Base-by-base conservation (phyloP, 2,329 filamentous ascomycete species). In the Rugonectria rugulosa region DNA sequence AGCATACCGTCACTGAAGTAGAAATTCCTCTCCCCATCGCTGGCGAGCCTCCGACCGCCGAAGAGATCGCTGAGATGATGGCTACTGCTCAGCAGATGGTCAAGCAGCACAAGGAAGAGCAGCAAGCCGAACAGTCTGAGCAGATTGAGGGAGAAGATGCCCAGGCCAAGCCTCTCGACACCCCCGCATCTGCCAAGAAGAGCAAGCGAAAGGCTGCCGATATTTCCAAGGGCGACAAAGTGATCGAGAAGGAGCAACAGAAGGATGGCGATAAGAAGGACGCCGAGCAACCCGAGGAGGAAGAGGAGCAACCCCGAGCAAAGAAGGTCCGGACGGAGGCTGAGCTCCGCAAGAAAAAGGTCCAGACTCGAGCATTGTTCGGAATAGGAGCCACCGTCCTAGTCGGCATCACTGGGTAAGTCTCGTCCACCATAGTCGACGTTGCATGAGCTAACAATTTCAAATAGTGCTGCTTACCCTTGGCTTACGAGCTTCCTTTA, bases 351-450 rank as follows among this genome's bases (percentile, higher is more conserved):
- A 93, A 92, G 77, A 89, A 96, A 76, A 90, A 88, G 69, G 91
- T 97, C 63, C 88, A 91, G 76, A 91, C 88, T 74, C 86, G 92
- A 70, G 92, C 95, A 41, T 79, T 97, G 58, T 83, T 96, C 60
- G 94, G 95, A 55, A 85, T 98, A 48, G 91, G 88, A 60, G 92
- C 92, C 54, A 95, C 91, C 41, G 82, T 97, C 72, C 91, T 91
- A 54, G 84, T 97, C 73, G 93, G 93, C 72, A 91, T 91, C 53
- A 84, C 97, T 73, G 93, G 93, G 95, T 98, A 85, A 79, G 92
- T 89, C 1, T 5, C 38, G 20, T 7, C 9, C 4, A 4, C 11
- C 5, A 14, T 20, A 17, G n/a, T 14, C 11, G 5, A 21, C 2
- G 17, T 7, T 36, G 6, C 34, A 15, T 20, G 23, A 34, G 44